Evolutionary conservation across 108 stramenopile genomes (phyloP).

Genomic region (Cyclotella choctawhatcheeana): DNA sequence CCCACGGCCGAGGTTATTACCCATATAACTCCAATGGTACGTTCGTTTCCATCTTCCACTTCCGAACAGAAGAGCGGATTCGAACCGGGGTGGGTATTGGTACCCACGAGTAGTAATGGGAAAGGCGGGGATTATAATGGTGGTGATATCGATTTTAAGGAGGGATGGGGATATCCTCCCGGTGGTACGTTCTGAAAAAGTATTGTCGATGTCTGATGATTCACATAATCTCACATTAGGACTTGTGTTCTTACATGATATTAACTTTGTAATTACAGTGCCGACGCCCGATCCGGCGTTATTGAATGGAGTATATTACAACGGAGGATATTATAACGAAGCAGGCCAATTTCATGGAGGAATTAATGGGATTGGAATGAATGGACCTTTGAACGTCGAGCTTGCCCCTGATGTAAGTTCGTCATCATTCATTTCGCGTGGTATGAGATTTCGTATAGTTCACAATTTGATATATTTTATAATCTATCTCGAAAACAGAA

Average conservation of each 20-base stretch:
- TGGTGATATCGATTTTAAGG: neutral
- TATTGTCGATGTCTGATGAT: too few species aligned
- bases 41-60: neutral
- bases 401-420: conserved; percentile 1
- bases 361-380: neutral
- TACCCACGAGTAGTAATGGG: conserved; percentile 11
- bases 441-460: too few species aligned
- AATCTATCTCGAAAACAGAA: conserved; percentile 13
- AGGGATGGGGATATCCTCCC: conserved; percentile 25
- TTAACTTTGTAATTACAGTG: too few species aligned
- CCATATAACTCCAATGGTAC: conserved; percentile 40
- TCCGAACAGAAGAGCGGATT: conserved; percentile 12
- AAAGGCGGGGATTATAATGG: neutral
- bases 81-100: conserved; percentile 36
- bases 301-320: too few species aligned
- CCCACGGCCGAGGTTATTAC: conserved; percentile 38
- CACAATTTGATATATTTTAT: too few species aligned
- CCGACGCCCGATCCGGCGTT: conserved; percentile 39
- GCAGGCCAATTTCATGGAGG: neutral
- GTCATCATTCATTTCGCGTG: neutral
- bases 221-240: too few species aligned
- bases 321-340: too few species aligned
- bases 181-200: too few species aligned
- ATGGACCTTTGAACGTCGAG: neutral
- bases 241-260: too few species aligned